Conservation (phyloP, 305 asterid genomes). For the Ilex paraguariensis region DNA sequence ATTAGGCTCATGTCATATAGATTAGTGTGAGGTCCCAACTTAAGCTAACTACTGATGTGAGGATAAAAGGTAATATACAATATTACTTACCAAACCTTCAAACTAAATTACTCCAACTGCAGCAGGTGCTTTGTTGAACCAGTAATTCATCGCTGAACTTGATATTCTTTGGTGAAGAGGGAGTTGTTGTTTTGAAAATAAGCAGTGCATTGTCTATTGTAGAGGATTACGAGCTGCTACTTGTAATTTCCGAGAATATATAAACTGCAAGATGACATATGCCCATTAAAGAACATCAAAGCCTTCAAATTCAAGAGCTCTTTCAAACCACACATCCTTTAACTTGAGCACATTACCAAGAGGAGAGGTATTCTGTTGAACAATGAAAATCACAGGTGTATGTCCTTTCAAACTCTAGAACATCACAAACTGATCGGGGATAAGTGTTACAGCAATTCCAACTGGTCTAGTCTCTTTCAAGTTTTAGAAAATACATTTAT, state of each 20-base stretch:
- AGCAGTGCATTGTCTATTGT: conserved; percentile 11
- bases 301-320: conserved; percentile 42
- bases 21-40: too few relatives aligned
- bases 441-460: too few relatives aligned
- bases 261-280: conserved; percentile 48
- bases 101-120: conserved; percentile 60
- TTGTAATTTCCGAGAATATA: conserved; percentile 69
- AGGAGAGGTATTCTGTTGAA: conserved; percentile 41
- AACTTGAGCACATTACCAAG: conserved; percentile 41
- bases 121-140: conserved; percentile 70
- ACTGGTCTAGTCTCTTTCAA: too few relatives aligned
- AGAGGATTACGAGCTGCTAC: conserved; percentile 36
- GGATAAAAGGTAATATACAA: too few relatives aligned
- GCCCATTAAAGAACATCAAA: conserved; percentile 45
- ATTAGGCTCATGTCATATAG: too few relatives aligned
- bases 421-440: too few relatives aligned
- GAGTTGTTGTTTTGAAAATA: conserved; percentile 13
- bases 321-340: conserved; percentile 47
- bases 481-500: too few relatives aligned
- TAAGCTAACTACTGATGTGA: too few relatives aligned
- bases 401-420: conserved; percentile 4
- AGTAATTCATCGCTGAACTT: conserved; percentile 84
- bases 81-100: too few relatives aligned
- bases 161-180: conserved; percentile 17
- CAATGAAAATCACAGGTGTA: conserved; percentile 20